Percentiles rank a stretch among this genome's conserved stretches.
Conservation (phyloP, 2,329 filamentous ascomycete species). For the Hysterium pulicare region DNA sequence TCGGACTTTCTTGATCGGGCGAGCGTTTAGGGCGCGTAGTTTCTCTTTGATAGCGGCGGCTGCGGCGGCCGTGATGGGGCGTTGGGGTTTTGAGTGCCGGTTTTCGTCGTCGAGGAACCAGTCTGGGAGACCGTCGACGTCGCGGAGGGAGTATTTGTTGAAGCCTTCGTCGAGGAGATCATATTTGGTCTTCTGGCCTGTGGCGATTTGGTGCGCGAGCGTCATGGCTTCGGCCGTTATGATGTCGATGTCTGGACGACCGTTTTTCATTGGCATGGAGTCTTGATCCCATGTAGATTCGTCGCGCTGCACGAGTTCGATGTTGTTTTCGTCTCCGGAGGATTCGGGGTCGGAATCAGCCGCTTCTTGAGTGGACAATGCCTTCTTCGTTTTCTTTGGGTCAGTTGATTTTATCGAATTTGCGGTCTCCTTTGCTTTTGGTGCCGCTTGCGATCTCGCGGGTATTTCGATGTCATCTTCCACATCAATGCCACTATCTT, state of each 20-base stretch:
- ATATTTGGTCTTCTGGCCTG: slow-evolving; percentile 72
- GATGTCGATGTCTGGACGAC: slow-evolving; percentile 83
- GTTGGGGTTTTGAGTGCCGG: slow-evolving; percentile 76
- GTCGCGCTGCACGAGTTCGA: slow-evolving; percentile 60
- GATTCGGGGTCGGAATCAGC: slow-evolving; percentile 30
- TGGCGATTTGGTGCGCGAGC: slow-evolving; percentile 85
- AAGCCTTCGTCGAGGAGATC: slow-evolving; percentile 88
- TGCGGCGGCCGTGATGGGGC: slow-evolving; percentile 88
- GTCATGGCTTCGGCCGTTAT: slow-evolving; percentile 99
- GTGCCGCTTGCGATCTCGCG: slow-evolving; percentile 13
- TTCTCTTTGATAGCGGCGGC: slow-evolving; percentile 94
- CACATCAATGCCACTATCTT: slow-evolving; percentile 40
- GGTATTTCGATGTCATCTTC: slow-evolving; percentile 26
- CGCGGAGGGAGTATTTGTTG: slow-evolving; percentile 88
- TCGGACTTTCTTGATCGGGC: slow-evolving; percentile 98
- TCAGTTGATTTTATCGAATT: background rate
- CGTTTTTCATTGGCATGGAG: slow-evolving; percentile 61
- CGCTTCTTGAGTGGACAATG: slow-evolving; percentile 16
- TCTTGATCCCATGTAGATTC: slow-evolving; percentile 65
- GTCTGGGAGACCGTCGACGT: slow-evolving; percentile 86
- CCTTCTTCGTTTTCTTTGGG: slow-evolving; percentile 15
- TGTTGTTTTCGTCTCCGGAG: slow-evolving; percentile 44
- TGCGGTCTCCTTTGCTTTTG: slow-evolving; percentile 13
- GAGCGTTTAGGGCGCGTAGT: slow-evolving; percentile 83
- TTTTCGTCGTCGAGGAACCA: slow-evolving; percentile 96